These are phyloP conservation scores for Suillus lakei DNA, from an alignment of 768 basidiomycete species.

Conservation along the genomic window DNA sequence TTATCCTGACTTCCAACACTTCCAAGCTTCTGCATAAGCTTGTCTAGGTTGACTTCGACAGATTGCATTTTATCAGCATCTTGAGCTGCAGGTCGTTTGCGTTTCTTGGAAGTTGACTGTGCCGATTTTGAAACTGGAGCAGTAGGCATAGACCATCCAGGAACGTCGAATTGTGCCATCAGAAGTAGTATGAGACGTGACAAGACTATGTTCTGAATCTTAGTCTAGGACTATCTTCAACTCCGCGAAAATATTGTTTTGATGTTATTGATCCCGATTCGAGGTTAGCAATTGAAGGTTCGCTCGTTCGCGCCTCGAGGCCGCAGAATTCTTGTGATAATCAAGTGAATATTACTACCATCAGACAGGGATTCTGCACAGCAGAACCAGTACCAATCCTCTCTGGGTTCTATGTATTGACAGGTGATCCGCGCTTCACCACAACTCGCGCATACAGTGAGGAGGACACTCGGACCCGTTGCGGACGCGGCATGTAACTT, in stretches of 20 bases:
- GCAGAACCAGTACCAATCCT: neutral
- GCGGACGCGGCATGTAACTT: neutral
- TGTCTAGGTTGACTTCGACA: constrained; percentile 62
- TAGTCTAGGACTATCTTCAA: neutral
- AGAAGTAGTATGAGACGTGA: neutral
- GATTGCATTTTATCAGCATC: constrained; percentile 39
- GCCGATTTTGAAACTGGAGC: constrained; percentile 42
- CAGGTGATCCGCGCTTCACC: neutral
- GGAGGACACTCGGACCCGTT: neutral
- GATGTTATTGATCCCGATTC: neutral
- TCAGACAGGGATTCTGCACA: neutral
- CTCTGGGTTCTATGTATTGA: neutral
- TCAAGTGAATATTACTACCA: neutral
- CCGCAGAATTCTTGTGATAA: neutral
- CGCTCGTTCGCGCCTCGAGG: neutral
- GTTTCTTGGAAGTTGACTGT: constrained; percentile 53
- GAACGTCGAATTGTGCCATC: constrained; percentile 66
- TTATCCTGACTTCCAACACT: constrained; percentile 20
- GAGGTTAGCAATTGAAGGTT: neutral
- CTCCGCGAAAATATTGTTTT: constrained; percentile 1
- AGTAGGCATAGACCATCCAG: constrained; percentile 66
- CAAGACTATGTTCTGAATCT: no score
- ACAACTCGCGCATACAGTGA: constrained; percentile 3
- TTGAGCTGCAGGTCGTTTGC: constrained; percentile 50
- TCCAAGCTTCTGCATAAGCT: constrained; percentile 56